Conservation (phyloP, 73 alveolate genomes). For the Urostyla sp. region DNA sequence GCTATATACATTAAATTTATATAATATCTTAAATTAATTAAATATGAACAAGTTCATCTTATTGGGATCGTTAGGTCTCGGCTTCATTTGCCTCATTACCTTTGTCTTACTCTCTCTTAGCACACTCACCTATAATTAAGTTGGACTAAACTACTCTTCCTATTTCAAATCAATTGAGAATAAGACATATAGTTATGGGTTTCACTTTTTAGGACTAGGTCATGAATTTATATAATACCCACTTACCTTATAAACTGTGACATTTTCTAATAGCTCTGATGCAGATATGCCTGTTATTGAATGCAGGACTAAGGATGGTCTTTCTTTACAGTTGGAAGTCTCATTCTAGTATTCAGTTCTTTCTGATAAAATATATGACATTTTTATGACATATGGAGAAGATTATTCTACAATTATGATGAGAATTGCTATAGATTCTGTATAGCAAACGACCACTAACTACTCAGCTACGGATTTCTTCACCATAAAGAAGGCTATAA, state of each 20-base stretch:
- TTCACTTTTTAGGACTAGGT: constrained; percentile 95
- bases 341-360: constrained; percentile 91
- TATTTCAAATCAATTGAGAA: constrained; percentile 88
- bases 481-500: constrained; percentile 87
- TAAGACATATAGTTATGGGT: constrained; percentile 86
- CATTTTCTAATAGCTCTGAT: constrained; percentile 79
- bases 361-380: constrained; percentile 68
- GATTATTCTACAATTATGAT: constrained; percentile 75
- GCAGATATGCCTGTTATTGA: constrained; percentile 86
- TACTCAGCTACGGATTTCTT: constrained; percentile 95
- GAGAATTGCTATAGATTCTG: constrained; percentile 88
- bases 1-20: not conserved
- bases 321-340: constrained; percentile 94
- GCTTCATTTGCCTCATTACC: constrained; percentile 18
- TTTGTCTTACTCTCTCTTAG: constrained; percentile 76
- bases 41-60: constrained; percentile 19
- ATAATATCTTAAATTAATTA: not conserved
- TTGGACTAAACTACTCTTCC: constrained; percentile 93
- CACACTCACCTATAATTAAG: constrained; percentile 89
- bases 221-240: constrained; percentile 92
- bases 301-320: constrained; percentile 97
- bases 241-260: constrained; percentile 89
- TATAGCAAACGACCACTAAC: constrained; percentile 89
- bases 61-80: constrained; percentile 26
- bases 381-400: constrained; percentile 87